A percentile compares a stretch with the other conserved stretches of the same genome.
These are phyloP conservation scores for Lentinula boryana DNA, from an alignment of 768 basidiomycete genomes.

Conservation along the genomic window DNA sequence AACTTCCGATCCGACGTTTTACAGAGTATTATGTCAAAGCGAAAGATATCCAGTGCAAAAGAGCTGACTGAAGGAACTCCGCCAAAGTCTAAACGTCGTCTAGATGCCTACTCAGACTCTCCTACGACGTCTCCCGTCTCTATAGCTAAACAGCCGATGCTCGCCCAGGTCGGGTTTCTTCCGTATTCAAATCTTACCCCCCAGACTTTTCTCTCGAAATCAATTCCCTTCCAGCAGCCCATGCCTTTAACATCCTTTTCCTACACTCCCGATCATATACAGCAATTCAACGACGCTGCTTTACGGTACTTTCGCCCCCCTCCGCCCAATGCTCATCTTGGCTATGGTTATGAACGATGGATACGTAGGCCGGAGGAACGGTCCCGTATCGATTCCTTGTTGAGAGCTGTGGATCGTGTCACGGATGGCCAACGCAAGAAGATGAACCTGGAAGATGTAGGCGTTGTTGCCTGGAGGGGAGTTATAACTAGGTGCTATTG, in stretches of 20 bases:
- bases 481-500: slow-evolving; percentile 68
- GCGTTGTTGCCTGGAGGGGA: slow-evolving; percentile 71
- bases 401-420: slow-evolving; percentile 49
- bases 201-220: background rate
- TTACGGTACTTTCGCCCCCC: slow-evolving; percentile 69
- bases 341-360: slow-evolving; percentile 72
- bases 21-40: slow-evolving; percentile 12
- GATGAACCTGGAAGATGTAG: slow-evolving; percentile 34
- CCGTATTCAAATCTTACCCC: slow-evolving; percentile 6
- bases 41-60: slow-evolving; percentile 1
- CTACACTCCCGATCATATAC: slow-evolving; percentile 47
- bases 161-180: background rate
- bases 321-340: slow-evolving; percentile 58
- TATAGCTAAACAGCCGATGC: background rate
- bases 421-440: slow-evolving; percentile 21
- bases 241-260: slow-evolving; percentile 67
- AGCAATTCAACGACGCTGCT: slow-evolving; percentile 64
- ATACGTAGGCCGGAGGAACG: slow-evolving; percentile 56
- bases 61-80: background rate
- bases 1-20: slow-evolving; percentile 7
- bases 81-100: slow-evolving; percentile 21
- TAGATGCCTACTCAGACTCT: slow-evolving; percentile 3
- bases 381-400: slow-evolving; percentile 62
- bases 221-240: slow-evolving; percentile 62
- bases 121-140: background rate